Percentiles rank a stretch among this genome's conserved stretches.
Evolutionary conservation across 2,329 filamentous ascomycete genomes (phyloP).

Genomic region (Aspergillus sp.): DNA sequence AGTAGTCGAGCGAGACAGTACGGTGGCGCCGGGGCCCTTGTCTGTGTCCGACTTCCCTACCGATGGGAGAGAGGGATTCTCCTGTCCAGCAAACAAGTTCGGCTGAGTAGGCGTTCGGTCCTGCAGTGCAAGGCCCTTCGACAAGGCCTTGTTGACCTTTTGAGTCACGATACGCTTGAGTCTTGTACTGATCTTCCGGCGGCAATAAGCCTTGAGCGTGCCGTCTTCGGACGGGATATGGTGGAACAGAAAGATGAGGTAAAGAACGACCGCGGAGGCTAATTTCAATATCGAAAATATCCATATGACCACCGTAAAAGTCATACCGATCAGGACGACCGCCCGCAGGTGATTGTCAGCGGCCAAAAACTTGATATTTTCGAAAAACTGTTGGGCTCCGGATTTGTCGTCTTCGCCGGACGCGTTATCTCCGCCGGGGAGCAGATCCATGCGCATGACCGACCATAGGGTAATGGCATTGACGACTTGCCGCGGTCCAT

Average conservation of each 20-base stretch:
- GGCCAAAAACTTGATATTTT: conserved; percentile 67
- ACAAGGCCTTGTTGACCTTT: conserved; percentile 82
- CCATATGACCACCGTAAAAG: conserved; percentile 87
- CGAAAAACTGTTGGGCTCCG: conserved; percentile 65
- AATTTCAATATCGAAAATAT: conserved; percentile 66
- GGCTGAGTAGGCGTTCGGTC: conserved; percentile 44
- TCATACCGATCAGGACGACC: conserved; percentile 77
- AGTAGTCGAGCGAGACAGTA: conserved; percentile 36
- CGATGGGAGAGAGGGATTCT: conserved; percentile 53
- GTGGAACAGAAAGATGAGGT: conserved; percentile 82
- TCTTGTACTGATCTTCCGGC: conserved; percentile 79
- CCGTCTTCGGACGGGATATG: conserved; percentile 79
- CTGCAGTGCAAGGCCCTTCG: conserved; percentile 56
- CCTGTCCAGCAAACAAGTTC: conserved; percentile 19
- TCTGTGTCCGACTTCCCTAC: conserved; percentile 41
- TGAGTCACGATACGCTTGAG: conserved; percentile 73
- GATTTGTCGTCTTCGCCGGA: conserved; percentile 47
- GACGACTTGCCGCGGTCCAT: conserved; percentile 82
- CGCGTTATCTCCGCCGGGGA: conserved; percentile 49
- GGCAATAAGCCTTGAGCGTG: conserved; percentile 74
- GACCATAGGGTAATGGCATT: conserved; percentile 84
- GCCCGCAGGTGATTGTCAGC: conserved; percentile 67
- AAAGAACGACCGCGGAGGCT: conserved; percentile 65
- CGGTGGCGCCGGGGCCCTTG: conserved; percentile 22
- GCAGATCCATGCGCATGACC: conserved; percentile 65